Percentiles rank a stretch among this genome's conserved stretches.
phyloP scores from a whole-genome alignment of 441 rosid species.

The Gossypium schwendimanii region DNA sequence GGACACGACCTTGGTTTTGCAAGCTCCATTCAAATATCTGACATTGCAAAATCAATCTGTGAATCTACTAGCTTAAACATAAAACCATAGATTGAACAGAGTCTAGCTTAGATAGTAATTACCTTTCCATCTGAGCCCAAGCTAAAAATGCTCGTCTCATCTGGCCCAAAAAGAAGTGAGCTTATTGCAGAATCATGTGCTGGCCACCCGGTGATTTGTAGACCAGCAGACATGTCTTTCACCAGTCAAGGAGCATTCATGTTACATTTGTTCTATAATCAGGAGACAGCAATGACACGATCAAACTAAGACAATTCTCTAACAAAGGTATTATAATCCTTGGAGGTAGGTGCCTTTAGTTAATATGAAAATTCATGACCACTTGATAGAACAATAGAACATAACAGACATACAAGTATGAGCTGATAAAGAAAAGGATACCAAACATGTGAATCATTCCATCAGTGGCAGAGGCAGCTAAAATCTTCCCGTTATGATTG shows the following conservation, averaged over 20 bases:
- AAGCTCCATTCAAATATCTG: constrained; percentile 75
- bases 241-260: constrained; percentile 34
- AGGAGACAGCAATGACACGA: neutral
- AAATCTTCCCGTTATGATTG: constrained; percentile 71
- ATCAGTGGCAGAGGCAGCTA: constrained; percentile 72
- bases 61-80: constrained; percentile 5
- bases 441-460: constrained; percentile 85
- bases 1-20: constrained; percentile 67
- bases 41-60: constrained; percentile 12
- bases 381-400: neutral
- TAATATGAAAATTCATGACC: neutral
- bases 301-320: neutral
- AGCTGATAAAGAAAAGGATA: constrained; percentile 39
- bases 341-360: neutral
- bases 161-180: constrained; percentile 62
- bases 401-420: neutral
- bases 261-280: neutral
- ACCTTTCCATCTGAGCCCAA: constrained; percentile 68
- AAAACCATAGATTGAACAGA: neutral
- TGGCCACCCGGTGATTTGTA: constrained; percentile 74
- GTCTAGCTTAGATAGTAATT: constrained; percentile 3
- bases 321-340: neutral
- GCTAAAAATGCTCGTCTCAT: constrained; percentile 67
- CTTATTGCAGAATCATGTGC: constrained; percentile 69
- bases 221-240: constrained; percentile 65